A percentile compares a stretch with the other conserved stretches of the same genome.
Conservation (phyloP, 1,139 yeast genomes). For the Saccharomyces hybrid region DNA sequence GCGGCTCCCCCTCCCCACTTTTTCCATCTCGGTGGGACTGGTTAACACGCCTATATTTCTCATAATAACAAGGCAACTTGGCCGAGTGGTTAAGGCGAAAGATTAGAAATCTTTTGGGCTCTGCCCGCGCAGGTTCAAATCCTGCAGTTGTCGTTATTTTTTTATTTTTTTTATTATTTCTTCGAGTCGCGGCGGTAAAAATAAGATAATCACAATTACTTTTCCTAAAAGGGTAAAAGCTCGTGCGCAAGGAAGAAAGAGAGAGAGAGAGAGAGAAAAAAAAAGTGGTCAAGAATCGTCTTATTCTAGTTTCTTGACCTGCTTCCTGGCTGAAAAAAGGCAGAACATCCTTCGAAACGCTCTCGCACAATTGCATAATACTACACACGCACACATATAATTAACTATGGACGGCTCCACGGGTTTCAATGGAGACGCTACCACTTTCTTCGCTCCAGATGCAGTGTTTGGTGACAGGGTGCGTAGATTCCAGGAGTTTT, state of each 20-base stretch:
- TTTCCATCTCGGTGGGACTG: background rate
- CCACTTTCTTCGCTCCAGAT: conserved; percentile 29
- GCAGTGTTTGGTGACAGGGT: conserved; percentile 67
- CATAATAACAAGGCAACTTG: conserved; percentile 34
- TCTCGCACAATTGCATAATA: background rate
- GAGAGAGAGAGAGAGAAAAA: background rate
- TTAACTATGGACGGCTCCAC: background rate
- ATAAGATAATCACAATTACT: background rate
- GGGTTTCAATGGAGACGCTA: conserved; percentile 7
- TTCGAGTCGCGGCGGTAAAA: background rate
- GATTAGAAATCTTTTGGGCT: conserved; percentile 47
- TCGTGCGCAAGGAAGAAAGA: background rate
- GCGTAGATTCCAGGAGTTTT: conserved; percentile 80
- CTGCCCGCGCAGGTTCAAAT: conserved; percentile 36
- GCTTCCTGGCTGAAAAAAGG: background rate
- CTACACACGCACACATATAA: background rate
- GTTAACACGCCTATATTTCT: background rate
- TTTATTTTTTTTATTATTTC: background rate
- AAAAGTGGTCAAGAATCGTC: background rate
- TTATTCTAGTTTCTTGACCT: background rate
- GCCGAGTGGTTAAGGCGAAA: conserved; percentile 51
- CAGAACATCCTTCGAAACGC: background rate
- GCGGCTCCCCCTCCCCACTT: background rate
- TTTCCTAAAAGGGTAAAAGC: background rate
- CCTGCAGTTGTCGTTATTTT: conserved; percentile 34